Conservation (phyloP, 495 filamentous ascomycete genomes). For the Pseudoneurospora amorphoporcata region DNA sequence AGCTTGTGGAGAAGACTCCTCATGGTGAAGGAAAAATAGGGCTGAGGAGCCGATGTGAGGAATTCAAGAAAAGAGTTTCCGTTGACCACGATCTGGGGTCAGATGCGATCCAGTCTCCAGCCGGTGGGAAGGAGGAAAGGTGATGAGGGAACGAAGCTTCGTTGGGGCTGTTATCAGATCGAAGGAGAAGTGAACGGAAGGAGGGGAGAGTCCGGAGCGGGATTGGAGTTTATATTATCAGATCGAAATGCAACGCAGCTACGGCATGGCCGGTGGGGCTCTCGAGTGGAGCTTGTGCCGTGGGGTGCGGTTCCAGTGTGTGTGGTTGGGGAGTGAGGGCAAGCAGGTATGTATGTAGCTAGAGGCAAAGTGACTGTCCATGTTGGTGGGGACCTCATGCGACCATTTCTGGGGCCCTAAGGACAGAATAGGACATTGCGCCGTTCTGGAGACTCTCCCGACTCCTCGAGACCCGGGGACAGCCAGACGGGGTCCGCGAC, state of each 20-base stretch:
- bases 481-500: neutral
- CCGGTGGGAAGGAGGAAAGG: neutral
- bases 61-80: neutral
- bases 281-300: neutral
- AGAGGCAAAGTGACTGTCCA: neutral
- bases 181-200: neutral
- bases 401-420: neutral
- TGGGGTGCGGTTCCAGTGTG: neutral
- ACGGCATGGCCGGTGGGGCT: neutral
- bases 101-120: neutral
- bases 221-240: neutral
- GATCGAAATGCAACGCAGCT: neutral
- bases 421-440: neutral
- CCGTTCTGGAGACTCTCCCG: neutral
- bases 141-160: neutral
- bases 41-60: neutral
- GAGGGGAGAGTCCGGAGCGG: neutral
- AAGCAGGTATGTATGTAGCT: neutral
- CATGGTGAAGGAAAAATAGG: neutral
- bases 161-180: neutral
- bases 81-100: neutral
- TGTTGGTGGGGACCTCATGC: neutral
- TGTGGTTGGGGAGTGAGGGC: neutral
- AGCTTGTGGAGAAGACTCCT: slow-evolving; percentile 1
- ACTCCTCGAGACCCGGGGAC: neutral